Evolutionary conservation across 164 flowering plant species (phyloP), one percentile per base, ranked within the genome.

Genomic region (Nymphaea colorata): DNA sequence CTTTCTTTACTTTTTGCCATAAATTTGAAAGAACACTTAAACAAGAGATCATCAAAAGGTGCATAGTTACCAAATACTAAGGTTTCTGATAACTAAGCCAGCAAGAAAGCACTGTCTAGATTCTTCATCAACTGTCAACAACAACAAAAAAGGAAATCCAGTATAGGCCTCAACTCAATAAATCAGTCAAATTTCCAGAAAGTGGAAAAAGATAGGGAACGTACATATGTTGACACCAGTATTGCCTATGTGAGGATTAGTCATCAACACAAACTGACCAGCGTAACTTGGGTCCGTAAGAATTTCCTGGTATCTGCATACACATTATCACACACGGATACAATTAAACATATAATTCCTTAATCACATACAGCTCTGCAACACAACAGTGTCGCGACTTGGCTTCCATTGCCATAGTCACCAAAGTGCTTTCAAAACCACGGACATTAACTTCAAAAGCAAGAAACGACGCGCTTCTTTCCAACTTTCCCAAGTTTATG

Each of bases 211-310:
- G 59, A 41, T 17, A 17, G 4, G n/a, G 64, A 61, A 61, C 36
- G 10, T 61, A 61, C 64, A 61, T 61, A 61, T 61, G 64, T 61
- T 72, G 67, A 72, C 62, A 18, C 74, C 74, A 67, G 74, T 72
- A 64, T 72, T 72, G 61, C 74, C 74, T 61, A 72, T 72, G 57
- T 72, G 74, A 72, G 74, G 74, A 72, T 72, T 72, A 6, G 74
- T 72, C 74, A 72, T 72, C 74, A 72, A 44, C 44, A 72, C 74
- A 72, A 72, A 72, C 67, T 72, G 74, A 41, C 74, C 74, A 43
- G 74, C 70, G 55, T 72, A 72, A 64, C 74, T 72, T 43, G 74
- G 74, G 60, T 72, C 74, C 17, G 74, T 67, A 17, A 72, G 66
- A 57, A 72, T 72, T 64, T 72, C 74, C 55, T 72, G 74, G 45